Evolutionary conservation across 768 basidiomycete genomes (phyloP).

Genomic region (Rhizopogon vesiculosus): DNA sequence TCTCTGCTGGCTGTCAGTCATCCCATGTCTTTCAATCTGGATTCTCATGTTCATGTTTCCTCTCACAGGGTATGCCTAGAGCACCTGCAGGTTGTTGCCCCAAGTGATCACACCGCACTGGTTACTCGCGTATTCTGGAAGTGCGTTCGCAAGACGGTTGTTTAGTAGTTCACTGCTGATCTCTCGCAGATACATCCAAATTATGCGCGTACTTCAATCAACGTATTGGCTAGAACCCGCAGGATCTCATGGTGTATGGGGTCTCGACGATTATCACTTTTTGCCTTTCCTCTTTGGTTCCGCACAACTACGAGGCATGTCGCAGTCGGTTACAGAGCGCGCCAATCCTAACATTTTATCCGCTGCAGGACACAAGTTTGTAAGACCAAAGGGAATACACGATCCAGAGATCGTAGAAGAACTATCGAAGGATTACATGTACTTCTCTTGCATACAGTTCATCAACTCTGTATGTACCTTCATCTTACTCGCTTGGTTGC

Average conservation of each 20-base stretch:
- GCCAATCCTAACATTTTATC: not conserved
- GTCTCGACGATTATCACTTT: conserved; percentile 96
- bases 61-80: conserved; percentile 70
- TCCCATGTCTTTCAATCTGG: not conserved
- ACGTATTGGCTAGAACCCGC: conserved; percentile 98
- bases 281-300: conserved; percentile 87
- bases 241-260: conserved; percentile 99
- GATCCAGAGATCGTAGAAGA: conserved; percentile 89
- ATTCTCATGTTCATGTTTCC: not conserved
- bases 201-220: conserved; percentile 86
- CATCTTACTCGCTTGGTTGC: not conserved
- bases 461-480: conserved; percentile 75
- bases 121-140: conserved; percentile 89
- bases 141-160: conserved; percentile 29
- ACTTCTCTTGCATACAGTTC: conserved; percentile 92
- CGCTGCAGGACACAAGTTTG: conserved; percentile 76
- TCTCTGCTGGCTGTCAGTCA: conserved; percentile 87
- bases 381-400: conserved; percentile 90
- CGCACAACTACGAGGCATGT: conserved; percentile 63
- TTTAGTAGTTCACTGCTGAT: not conserved
- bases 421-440: conserved; percentile 91
- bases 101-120: conserved; percentile 67
- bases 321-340: not conserved
- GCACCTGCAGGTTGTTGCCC: conserved; percentile 57
- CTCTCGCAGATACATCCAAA: conserved; percentile 55